Evolutionary conservation across 2,329 filamentous ascomycete species (phyloP), one percentile per base, ranked within the genome.

Genomic region (Calonectria ilicicola): DNA sequence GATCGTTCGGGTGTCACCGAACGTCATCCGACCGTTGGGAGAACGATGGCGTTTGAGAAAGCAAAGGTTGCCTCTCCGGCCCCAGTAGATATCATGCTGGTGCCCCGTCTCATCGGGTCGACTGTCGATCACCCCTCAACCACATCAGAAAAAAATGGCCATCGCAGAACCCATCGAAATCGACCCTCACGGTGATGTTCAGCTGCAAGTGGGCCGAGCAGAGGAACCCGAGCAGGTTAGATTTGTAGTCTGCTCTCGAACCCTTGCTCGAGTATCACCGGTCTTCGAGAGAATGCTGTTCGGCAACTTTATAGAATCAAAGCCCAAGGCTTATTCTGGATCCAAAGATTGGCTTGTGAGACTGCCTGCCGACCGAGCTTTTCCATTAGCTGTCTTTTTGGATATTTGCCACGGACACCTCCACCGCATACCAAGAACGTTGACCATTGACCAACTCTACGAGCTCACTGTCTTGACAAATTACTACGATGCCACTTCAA

Each of bases 371-470:
- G 83, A 84, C 51, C 77, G 80, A 12, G 79, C 78, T 0, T 69
- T 76, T 19, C 73, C 80, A 1, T 74, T 83, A 53, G 65, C 77
- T 3, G 72, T 81, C 17, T 74, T 84, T 17, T 72, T 84, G 23
- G 70, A 79, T 19, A 82, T 84, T 38, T 74, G 78, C 6, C 83
- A 84, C 60, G 77, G 76, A 17, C 69, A 77, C 2, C 78, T 83
- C 17, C 68, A 80, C 3, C 73, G 70, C 1, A 78, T 84, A 0
- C 81, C 80, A 0, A 70, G 35, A 2, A 65, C 35, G 5, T 35
- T 83, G 6, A 56, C 74, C 2, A 65, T 81, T 5, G 72, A 76
- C 2, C 69, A 78, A 1, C 67, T 83, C 2, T 83, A 79, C 70
- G 66, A 79, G 0, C 66, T 83, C 4, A 77, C 81, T 0, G 75